phyloP scores from a whole-genome alignment of 495 filamentous ascomycete genomes.

The Penicillium canariense region DNA sequence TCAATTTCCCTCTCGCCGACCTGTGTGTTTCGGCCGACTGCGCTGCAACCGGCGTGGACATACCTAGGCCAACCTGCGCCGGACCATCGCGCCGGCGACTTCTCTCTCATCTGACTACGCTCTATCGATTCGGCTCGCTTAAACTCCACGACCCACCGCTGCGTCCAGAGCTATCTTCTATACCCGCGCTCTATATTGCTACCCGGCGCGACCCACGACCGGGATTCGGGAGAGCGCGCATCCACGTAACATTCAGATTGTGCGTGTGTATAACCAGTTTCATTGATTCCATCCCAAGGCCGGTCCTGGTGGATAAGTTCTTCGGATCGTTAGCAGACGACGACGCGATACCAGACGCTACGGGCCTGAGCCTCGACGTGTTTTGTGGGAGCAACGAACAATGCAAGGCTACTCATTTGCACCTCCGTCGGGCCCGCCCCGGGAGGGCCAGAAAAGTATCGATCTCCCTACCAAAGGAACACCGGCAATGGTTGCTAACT shows the following conservation, averaged over 20 bases:
- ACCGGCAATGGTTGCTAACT: slow-evolving; percentile 8
- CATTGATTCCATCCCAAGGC: slow-evolving; percentile 9
- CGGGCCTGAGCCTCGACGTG: background rate
- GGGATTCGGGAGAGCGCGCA: background rate
- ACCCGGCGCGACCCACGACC: background rate
- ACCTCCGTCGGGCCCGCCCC: slow-evolving; percentile 43
- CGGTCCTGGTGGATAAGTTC: slow-evolving; percentile 16
- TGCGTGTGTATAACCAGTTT: background rate
- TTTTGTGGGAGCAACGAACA: background rate
- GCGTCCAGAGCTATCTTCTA: background rate
- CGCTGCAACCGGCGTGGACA: background rate
- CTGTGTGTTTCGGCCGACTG: background rate
- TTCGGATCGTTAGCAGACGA: background rate
- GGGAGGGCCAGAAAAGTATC: slow-evolving; percentile 49
- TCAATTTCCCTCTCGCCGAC: background rate
- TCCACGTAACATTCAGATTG: background rate
- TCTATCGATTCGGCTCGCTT: background rate
- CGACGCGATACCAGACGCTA: background rate
- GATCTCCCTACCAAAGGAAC: background rate
- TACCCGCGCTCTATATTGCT: background rate
- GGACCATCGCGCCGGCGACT: background rate
- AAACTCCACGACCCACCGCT: background rate
- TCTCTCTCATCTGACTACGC: background rate
- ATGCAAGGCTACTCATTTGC: slow-evolving; percentile 52
- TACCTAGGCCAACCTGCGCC: background rate